phyloP scores from a whole-genome alignment of 257 asterid genomes.

The Voacanga thouarsii region DNA sequence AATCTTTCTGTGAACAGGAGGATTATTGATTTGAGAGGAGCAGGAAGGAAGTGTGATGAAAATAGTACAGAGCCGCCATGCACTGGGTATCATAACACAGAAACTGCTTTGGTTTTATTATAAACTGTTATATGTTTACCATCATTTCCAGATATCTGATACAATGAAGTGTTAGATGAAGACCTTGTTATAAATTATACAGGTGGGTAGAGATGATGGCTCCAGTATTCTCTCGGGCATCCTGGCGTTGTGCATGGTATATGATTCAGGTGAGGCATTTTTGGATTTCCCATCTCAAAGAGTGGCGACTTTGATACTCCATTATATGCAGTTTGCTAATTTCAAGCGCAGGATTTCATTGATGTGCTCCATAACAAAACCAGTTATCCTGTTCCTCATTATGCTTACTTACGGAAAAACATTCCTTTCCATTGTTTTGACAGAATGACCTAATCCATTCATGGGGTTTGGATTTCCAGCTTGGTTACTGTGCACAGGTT shows the following conservation, averaged over 20 bases:
- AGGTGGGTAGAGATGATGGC: slow-evolving; percentile 90
- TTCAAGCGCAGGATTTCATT: background rate
- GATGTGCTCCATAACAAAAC: too few species aligned
- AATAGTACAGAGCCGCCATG: slow-evolving; percentile 61
- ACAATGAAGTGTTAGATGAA: background rate
- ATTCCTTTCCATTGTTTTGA: background rate
- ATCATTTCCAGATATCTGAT: slow-evolving; percentile 1
- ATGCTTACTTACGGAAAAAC: background rate
- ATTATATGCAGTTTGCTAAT: background rate
- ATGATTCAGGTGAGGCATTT: slow-evolving; percentile 61
- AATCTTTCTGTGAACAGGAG: slow-evolving; percentile 37
- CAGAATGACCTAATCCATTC: slow-evolving; percentile 71
- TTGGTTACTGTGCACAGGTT: slow-evolving; percentile 77
- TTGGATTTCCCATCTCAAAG: background rate
- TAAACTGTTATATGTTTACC: background rate
- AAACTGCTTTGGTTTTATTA: background rate
- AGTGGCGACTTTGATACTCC: background rate
- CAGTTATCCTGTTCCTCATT: background rate
- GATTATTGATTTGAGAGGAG: slow-evolving; percentile 38
- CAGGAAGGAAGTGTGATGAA: slow-evolving; percentile 48
- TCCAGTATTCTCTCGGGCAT: slow-evolving; percentile 66
- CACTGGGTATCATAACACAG: slow-evolving; percentile 46
- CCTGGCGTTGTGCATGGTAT: slow-evolving; percentile 79
- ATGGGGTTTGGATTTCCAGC: slow-evolving; percentile 77
- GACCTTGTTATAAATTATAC: slow-evolving; percentile 2